Conservation (phyloP, 768 basidiomycete genomes). For the Tricholoma flavovirens region DNA sequence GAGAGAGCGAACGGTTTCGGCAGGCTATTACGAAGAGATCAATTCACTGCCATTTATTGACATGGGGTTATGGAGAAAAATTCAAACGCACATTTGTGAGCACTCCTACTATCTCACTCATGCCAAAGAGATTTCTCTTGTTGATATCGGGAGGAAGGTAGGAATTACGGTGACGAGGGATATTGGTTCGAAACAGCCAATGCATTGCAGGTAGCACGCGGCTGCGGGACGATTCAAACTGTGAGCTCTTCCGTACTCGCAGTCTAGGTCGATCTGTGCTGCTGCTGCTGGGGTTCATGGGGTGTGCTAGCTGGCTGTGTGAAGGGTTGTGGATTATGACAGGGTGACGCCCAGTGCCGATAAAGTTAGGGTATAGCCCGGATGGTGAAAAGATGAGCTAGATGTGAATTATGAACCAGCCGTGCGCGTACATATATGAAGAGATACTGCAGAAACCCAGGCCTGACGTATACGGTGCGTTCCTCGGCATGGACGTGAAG, state of each 20-base stretch:
- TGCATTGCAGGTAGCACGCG: constrained; percentile 41
- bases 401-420: constrained; percentile 11
- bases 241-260: constrained; percentile 22
- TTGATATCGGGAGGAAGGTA: constrained; percentile 54
- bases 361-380: not conserved
- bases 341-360: constrained; percentile 6
- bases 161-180: constrained; percentile 59
- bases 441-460: constrained; percentile 7
- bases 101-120: constrained; percentile 74
- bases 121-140: constrained; percentile 71
- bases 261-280: constrained; percentile 8
- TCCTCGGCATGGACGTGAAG: constrained; percentile 7
- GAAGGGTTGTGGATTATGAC: constrained; percentile 8
- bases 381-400: not conserved
- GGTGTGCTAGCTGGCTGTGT: not conserved
- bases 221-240: constrained; percentile 16
- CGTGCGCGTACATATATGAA: constrained; percentile 19
- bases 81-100: constrained; percentile 56
- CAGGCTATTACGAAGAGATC: constrained; percentile 44
- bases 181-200: constrained; percentile 73
- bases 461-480: constrained; percentile 14
- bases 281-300: constrained; percentile 16
- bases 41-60: not conserved
- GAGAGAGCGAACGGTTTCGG: constrained; percentile 71
- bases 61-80: not conserved